Evolutionary conservation across 805 yeast genomes (phyloP), one percentile per base, ranked within the genome.

Genomic region (Candida incommunis): DNA sequence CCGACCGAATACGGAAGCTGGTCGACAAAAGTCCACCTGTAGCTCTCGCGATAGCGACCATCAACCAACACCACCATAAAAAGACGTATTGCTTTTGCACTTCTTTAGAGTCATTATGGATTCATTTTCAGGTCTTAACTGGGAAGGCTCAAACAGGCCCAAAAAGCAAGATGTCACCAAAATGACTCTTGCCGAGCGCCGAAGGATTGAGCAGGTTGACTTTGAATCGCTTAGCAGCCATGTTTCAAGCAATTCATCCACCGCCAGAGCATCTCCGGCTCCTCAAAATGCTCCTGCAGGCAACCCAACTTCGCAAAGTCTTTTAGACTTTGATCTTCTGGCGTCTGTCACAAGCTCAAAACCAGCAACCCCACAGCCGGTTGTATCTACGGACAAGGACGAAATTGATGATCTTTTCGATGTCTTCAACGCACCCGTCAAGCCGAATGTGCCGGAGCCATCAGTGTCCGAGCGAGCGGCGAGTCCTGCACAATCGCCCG

Each of bases 141-240:
- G 37, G 37, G 37, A 31, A 11, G 37, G 18, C 9, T 7, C 18
- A 5, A 31, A n/a, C 37, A 31, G 18, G 37, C 37, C 37, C 37
- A 31, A 31, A n/a, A 31, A 31, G 18, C 37, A 31, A n/a, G 37
- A 31, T n/a, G 37, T 31, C 18, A 11, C 37, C 7, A 7, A n/a
- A n/a, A 31, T 31, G 37, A 31, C 37, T 5, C 37, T 31, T 7
- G 37, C 37, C 13, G 37, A 31, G 37, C 37, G 37, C 18, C 37
- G n/a, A 18, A 16, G 18, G 37, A 5, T 9, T 18, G 37, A 16
- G 20, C 7, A 11, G 18, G n/a, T n/a, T n/a, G 13, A 13, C 27
- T 9, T 7, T 25, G 27, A 13, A 25, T 25, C 27, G 13, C 27
- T 25, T 25, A 25, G 27, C 13, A 25, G 27, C 13, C 18, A 18